A percentile compares a stretch with the other conserved stretches of the same genome.
phyloP scores from a whole-genome alignment of 1,139 yeast species.

The Magnusiomyces paraingens region DNA sequence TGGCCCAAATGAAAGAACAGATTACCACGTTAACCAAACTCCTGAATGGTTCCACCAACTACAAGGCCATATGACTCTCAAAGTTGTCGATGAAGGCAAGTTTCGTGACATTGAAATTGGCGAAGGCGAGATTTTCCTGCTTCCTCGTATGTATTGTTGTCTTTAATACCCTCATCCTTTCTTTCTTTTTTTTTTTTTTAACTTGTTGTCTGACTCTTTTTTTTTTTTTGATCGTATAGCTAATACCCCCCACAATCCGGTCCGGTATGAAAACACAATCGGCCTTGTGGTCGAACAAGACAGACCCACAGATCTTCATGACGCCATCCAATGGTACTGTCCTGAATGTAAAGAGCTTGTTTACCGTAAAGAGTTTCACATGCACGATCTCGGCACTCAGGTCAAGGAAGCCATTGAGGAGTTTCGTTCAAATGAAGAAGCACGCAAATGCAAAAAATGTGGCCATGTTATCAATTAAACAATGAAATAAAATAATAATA shows the following conservation, averaged over 20 bases:
- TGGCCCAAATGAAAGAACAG: slow-evolving; percentile 91
- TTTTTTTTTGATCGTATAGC: slow-evolving; percentile 29
- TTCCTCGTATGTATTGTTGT: slow-evolving; percentile 43
- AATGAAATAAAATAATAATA: no score
- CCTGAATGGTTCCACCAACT: slow-evolving; percentile 91
- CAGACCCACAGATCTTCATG: slow-evolving; percentile 63
- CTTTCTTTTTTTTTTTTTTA: not conserved
- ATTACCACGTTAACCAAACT: slow-evolving; percentile 87
- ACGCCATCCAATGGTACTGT: slow-evolving; percentile 84
- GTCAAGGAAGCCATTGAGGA: slow-evolving; percentile 73
- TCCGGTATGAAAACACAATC: slow-evolving; percentile 74
- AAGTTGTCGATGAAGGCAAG: slow-evolving; percentile 76
- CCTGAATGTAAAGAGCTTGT: slow-evolving; percentile 55
- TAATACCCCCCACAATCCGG: slow-evolving; percentile 86
- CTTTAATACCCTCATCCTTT: not conserved
- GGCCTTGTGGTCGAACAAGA: slow-evolving; percentile 96
- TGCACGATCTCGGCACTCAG: slow-evolving; percentile 82
- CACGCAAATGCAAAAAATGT: slow-evolving; percentile 69
- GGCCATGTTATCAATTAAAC: slow-evolving; percentile 33
- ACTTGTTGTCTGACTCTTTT: not conserved
- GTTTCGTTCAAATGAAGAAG: slow-evolving; percentile 57
- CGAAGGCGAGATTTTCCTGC: slow-evolving; percentile 82
- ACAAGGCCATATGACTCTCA: slow-evolving; percentile 78
- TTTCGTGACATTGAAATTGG: slow-evolving; percentile 68
- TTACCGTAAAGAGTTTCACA: slow-evolving; percentile 65